Evolutionary conservation across 805 yeast species (phyloP).

Genomic region (Metschnikowia lochheadii): DNA sequence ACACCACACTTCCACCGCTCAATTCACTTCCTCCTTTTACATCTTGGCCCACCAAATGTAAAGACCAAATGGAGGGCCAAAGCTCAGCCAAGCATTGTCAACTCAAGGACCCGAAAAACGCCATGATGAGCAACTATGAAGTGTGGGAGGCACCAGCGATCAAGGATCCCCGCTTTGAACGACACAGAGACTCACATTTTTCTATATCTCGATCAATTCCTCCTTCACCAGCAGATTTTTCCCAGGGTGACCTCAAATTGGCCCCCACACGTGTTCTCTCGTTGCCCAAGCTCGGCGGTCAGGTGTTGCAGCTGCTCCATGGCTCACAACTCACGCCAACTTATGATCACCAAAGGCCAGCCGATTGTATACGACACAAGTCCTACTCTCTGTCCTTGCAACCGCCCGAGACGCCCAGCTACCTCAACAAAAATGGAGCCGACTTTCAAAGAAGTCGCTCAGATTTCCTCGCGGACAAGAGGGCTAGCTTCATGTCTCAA

Average conservation of each 20-base stretch:
- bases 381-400: background rate
- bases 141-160: conserved; percentile 1
- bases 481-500: background rate
- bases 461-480: background rate
- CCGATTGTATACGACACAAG: background rate
- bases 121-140: background rate
- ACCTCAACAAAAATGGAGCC: background rate
- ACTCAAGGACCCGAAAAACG: background rate
- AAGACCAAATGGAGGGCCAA: background rate
- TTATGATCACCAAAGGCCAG: background rate
- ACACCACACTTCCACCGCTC: background rate
- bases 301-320: background rate
- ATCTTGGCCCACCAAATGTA: background rate
- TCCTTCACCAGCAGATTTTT: background rate
- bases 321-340: background rate
- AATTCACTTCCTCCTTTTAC: background rate
- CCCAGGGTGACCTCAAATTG: background rate
- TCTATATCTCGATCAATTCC: background rate
- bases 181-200: background rate
- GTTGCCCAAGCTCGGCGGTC: background rate
- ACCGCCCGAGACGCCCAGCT: background rate
- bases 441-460: background rate
- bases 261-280: background rate
- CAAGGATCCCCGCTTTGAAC: background rate
- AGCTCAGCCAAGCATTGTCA: background rate